Evolutionary conservation across 1,284 basidiomycete species (phyloP), one percentile per base, ranked within the genome.

Genomic region (Fomitopsis palustris): DNA sequence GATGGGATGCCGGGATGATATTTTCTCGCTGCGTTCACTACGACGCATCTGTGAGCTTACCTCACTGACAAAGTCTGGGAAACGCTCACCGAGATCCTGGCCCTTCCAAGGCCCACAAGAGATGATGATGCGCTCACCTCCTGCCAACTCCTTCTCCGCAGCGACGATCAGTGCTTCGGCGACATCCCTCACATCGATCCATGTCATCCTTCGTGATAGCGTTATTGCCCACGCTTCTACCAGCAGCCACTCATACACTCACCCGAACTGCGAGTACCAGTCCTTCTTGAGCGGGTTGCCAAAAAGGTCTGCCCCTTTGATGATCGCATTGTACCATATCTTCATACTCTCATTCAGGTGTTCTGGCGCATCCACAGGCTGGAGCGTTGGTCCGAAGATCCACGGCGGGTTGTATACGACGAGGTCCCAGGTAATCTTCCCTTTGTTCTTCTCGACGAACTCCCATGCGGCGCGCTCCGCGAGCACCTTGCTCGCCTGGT

Each of bases 131-230:
- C 90, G 77, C 62, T 90, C 73, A 0, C 82, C 84, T 5, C 79
- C 81, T 0, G 88, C 88, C n/a, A 80, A 79, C 4, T 77, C 71
- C 37, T 77, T 77, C 38, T 78, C 74, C 1, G 88, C 73, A 0
- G 87, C 83, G 8, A 78, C 73, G 3, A 80, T 73, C 63, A 90
- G 87, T 0, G 81, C 84, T 6, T 77, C 71, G 0, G 83, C 87
- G 21, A 89, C 74, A 64, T 88, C 85, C 14, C 85, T 77, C 1
- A 88, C 86, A 61, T 88, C 85, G 37, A 87, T 79, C 73, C 77
- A 87, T 27, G 42, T 42, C 52, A 54, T 47, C 0, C 69, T 70
- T 42, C 35, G 3, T 14, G 9, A n/a, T 3, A 7, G 9, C 14
- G 39, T 29, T 25, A 21, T 29, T 14, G 6, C 4, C 45, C 16